Evolutionary conservation across 2,329 filamentous ascomycete genomes (phyloP), one percentile per base, ranked within the genome.

Genomic region (Hypocreales sp.): DNA sequence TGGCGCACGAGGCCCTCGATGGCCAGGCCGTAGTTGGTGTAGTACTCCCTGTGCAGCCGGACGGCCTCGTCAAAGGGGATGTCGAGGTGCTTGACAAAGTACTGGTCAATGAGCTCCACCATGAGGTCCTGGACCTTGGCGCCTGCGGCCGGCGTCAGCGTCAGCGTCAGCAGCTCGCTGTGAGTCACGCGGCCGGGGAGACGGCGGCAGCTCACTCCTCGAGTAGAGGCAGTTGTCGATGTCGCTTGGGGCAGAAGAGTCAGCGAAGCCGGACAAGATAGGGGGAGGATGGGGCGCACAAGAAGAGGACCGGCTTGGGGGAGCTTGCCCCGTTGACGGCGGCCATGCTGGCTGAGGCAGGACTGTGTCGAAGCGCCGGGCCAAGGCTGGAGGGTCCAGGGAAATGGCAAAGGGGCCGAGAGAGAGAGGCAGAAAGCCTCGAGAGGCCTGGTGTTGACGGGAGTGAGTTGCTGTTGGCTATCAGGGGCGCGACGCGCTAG

Each of bases 141-240:
- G 47, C 69, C 79, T 77, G 34, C 8, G 20, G 8, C 13, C 5
- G n/a, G 6, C 17, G 18, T 35, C 25, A 35, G 35, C 24, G 14
- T 20, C n/a, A n/a, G n/a, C 5, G 23, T 15, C 5, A 18, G 18
- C 27, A 11, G 6, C 18, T 11, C 7, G 8, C 11, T 10, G 7
- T 7, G 10, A 7, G 18, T 7, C 18, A 20, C 10, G 7, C 7
- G 16, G n/a, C n/a, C 7, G 10, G 4, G 9, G 11, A n/a, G 7
- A n/a, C n/a, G 7, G 8, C n/a, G 7, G 22, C 4, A 24, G 48
- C 67, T 53, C 46, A 84, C 81, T 86, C 55, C 78, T 84, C 1
- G 86, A 74, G 46, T 94, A 95, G 30, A 95, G 70, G 55, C 92
- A 98, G 48, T 98, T 98, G 63, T 98, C 90, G 46, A 98, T 95